These are phyloP conservation scores for Yueomyces sinensis DNA, from an alignment of 805 yeast genomes.

Conservation along the genomic window DNA sequence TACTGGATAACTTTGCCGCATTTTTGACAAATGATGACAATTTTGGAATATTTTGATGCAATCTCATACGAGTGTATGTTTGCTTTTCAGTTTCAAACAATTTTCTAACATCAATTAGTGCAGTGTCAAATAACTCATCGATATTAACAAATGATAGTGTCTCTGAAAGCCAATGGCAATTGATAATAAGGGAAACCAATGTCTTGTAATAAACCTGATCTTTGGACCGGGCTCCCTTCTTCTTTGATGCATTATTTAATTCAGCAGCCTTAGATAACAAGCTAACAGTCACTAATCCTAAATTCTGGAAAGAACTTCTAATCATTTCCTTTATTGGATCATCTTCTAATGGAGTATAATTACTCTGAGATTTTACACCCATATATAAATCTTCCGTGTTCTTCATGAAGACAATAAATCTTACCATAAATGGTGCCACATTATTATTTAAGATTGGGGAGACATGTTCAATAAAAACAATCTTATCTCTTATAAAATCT, in stretches of 20 bases:
- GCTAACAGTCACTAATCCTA: not conserved
- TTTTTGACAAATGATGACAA: slow-evolving; percentile 52
- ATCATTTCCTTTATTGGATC: not conserved
- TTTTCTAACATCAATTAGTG: slow-evolving; percentile 13
- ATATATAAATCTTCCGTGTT: slow-evolving; percentile 13
- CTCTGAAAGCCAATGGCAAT: slow-evolving; percentile 40
- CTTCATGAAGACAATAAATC: slow-evolving; percentile 33
- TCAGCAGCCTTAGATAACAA: slow-evolving; percentile 2
- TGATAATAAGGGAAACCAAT: slow-evolving; percentile 36
- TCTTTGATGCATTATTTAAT: too few relatives aligned
- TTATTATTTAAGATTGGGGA: slow-evolving; percentile 21
- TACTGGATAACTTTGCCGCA: slow-evolving; percentile 34
- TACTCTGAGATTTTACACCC: not conserved
- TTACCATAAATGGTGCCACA: slow-evolving; percentile 32
- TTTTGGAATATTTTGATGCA: slow-evolving; percentile 50
- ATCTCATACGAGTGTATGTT: slow-evolving; percentile 32
- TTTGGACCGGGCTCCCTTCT: too few relatives aligned
- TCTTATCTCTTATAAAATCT: slow-evolving; percentile 42
- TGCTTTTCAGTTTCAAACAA: slow-evolving; percentile 24
- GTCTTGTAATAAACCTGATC: too few relatives aligned
- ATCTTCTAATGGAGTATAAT: not conserved
- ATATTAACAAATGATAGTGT: slow-evolving; percentile 15
- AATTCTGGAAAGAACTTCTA: not conserved
- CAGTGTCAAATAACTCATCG: slow-evolving; percentile 10
- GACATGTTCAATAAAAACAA: slow-evolving; percentile 31